These are phyloP conservation scores for Teunomyces tritomae DNA, from an alignment of 805 yeast genomes.

Conservation along the genomic window DNA sequence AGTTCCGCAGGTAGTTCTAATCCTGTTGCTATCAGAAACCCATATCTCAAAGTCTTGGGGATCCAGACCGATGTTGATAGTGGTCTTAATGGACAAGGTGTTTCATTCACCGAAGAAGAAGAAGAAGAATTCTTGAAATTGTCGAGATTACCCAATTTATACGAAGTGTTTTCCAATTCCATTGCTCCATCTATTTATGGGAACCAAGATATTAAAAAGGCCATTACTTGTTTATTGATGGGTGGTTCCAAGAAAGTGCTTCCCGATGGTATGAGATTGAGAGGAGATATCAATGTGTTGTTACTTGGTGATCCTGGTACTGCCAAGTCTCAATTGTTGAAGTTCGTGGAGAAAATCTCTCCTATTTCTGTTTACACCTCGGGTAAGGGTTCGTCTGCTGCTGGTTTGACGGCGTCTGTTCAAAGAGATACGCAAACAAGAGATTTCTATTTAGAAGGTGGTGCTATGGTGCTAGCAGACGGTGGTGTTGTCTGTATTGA, in stretches of 20 bases:
- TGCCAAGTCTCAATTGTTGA: slow-evolving; percentile 92
- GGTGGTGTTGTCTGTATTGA: slow-evolving; percentile 99
- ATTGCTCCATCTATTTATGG: slow-evolving; percentile 98
- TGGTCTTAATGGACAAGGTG: slow-evolving; percentile 54
- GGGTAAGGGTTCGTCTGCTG: slow-evolving; percentile 99
- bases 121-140: slow-evolving; percentile 85
- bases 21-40: slow-evolving; percentile 89
- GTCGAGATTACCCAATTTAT: slow-evolving; percentile 80
- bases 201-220: slow-evolving; percentile 85
- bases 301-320: slow-evolving; percentile 98
- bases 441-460: slow-evolving; percentile 96
- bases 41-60: slow-evolving; percentile 85
- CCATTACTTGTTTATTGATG: slow-evolving; percentile 86
- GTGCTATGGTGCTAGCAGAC: slow-evolving; percentile 99
- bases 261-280: slow-evolving; percentile 93
- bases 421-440: slow-evolving; percentile 86
- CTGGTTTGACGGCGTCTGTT: slow-evolving; percentile 97
- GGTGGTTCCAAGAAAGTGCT: slow-evolving; percentile 91
- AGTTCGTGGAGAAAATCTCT: slow-evolving; percentile 91
- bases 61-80: slow-evolving; percentile 80
- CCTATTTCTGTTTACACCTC: slow-evolving; percentile 96
- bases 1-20: slow-evolving; percentile 25
- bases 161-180: slow-evolving; percentile 79
- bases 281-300: slow-evolving; percentile 96
- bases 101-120: slow-evolving; percentile 83